Conservation (phyloP, 352 stramenopile species). For the Globisporangium paroecandrum region DNA sequence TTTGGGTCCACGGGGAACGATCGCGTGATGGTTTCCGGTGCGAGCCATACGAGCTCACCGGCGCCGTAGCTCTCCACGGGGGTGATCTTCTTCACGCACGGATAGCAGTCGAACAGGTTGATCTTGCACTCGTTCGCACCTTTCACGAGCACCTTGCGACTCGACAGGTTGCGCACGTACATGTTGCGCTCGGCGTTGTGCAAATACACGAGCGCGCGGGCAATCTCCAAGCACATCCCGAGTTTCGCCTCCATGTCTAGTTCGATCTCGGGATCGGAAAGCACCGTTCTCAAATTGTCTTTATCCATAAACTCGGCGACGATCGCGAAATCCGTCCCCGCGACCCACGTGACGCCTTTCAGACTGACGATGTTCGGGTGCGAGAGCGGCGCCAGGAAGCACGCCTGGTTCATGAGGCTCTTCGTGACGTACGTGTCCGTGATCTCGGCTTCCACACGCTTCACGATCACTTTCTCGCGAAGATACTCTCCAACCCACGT, state of each 20-base stretch:
- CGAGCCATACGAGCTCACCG: conserved; percentile 45
- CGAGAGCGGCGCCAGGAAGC: conserved; percentile 40
- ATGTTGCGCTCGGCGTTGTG: conserved; percentile 48
- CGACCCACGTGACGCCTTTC: conserved; percentile 65
- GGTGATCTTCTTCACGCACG: conserved; percentile 29
- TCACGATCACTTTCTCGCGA: conserved; percentile 56
- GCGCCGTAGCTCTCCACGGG: conserved; percentile 34
- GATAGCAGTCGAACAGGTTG: conserved; percentile 56
- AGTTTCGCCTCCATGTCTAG: conserved; percentile 53
- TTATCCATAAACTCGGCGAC: conserved; percentile 78
- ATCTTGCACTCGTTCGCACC: conserved; percentile 48
- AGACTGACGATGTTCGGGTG: conserved; percentile 69
- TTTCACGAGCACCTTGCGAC: conserved; percentile 56
- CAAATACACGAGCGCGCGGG: conserved; percentile 55
- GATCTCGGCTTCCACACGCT: conserved; percentile 67
- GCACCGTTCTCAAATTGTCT: conserved; percentile 55
- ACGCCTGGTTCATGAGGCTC: conserved; percentile 54
- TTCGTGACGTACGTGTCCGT: conserved; percentile 57
- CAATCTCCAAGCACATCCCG: conserved; percentile 68
- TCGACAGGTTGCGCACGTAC: conserved; percentile 47
- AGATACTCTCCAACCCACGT: conserved; percentile 63
- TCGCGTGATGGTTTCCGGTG: conserved; percentile 50
- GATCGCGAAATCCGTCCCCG: conserved; percentile 71
- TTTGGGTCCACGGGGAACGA: conserved; percentile 41
- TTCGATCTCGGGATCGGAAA: conserved; percentile 50